Base-by-base conservation (phyloP, 2,329 filamentous ascomycete genomes). In the Fusarium sp. region DNA sequence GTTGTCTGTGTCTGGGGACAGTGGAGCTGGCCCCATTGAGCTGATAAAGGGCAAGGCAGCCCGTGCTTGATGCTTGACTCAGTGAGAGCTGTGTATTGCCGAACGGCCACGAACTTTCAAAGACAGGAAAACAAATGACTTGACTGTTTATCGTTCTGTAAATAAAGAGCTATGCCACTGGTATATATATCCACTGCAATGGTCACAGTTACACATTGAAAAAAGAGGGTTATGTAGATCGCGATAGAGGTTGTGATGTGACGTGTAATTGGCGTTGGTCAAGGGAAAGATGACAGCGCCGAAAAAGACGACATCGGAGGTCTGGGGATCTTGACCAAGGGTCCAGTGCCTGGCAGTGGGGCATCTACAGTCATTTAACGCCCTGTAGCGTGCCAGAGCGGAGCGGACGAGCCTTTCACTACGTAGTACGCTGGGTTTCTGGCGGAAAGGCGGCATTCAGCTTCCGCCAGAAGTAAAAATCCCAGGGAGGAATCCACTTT, bases 281-380 rank as follows among this genome's bases (percentile, higher is more conserved):
- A 69, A 45, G 54, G 40, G 24, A 39, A 50, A 34, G 17, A 39
- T 42, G 28, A 38, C 28, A 31, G n/a, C 34, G 15, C 31, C 40
- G 42, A 62, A 34, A 57, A 66, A 69, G 58, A 70, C 67, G 67
- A 70, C 67, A 70, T 70, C 67, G 67, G 67, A 70, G 67, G 57
- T 42, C 43, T 36, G 55, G 57, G 42, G 45, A 54, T 69, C 39
- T 39, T 45, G 38, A 13, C 54, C 45, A 56, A 67, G 67, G 62
- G 67, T 67, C 46, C 49, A 69, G 60, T 55, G 53, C 56, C 65
- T 69, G 49, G 65, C 49, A 63, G 65, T 42, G 65, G 64, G 59
- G 64, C 64, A 60, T n/a, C 40, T 26, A 22, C 50, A 49, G 21
- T 19, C 31, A 26, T 47, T 36, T 56, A 60, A 47, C 19, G 28